phyloP scores from a whole-genome alignment of 2,329 filamentous ascomycete species.

The Colletotrichum sp. region DNA sequence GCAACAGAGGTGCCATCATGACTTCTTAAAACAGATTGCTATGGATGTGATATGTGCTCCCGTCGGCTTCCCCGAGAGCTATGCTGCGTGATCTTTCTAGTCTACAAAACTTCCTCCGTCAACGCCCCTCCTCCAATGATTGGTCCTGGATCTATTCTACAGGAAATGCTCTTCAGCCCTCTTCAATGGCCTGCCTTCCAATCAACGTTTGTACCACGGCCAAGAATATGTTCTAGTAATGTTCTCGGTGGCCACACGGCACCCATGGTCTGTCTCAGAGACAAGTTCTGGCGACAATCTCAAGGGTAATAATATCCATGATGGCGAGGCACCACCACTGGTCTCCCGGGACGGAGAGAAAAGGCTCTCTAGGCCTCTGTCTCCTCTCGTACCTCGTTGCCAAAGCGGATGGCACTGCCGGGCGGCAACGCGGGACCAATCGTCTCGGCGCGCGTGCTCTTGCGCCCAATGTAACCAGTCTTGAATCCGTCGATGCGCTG shows the following conservation, averaged over 20 bases:
- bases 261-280: not conserved
- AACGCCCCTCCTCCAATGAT: not conserved
- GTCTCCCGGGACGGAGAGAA: not conserved
- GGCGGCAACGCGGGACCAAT: conserved; percentile 47
- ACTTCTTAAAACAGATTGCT: not conserved
- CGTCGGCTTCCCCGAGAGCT: not conserved
- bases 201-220: not conserved
- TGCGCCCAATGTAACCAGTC: conserved; percentile 50
- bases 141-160: not conserved
- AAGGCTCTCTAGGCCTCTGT: not conserved
- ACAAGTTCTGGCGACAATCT: not conserved
- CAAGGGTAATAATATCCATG: not conserved
- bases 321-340: not conserved
- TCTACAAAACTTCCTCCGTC: not conserved
- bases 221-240: not conserved
- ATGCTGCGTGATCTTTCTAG: not conserved
- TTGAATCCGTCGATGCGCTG: conserved; percentile 48
- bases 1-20: not conserved
- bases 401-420: conserved; percentile 27
- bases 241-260: not conserved
- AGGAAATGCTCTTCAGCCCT: not conserved
- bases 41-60: not conserved
- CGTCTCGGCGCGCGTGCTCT: conserved; percentile 45
- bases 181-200: not conserved
- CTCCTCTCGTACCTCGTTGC: conserved; percentile 42